phyloP scores from a whole-genome alignment of 768 basidiomycete species.

The Favolaschia claudopus region DNA sequence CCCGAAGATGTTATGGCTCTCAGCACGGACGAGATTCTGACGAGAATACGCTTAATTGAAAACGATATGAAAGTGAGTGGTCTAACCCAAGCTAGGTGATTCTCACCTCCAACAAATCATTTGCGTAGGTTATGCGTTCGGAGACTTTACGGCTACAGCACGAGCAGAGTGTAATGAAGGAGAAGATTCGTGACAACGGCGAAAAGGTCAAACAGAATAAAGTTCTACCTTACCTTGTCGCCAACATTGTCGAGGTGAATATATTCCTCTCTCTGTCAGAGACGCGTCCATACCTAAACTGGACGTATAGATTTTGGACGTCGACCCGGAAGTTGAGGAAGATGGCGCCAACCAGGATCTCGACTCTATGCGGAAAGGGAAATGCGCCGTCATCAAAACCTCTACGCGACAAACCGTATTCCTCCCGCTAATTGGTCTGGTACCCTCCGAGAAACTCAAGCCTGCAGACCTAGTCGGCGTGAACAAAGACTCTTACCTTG shows the following conservation, averaged over 20 bases:
- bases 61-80: conserved; percentile 89
- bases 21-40: conserved; percentile 85
- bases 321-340: conserved; percentile 92
- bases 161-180: conserved; percentile 95
- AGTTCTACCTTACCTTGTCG: conserved; percentile 96
- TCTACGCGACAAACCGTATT: conserved; percentile 99
- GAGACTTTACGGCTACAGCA: conserved; percentile 92
- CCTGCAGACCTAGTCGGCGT: conserved; percentile 97
- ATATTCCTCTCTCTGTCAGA: not conserved
- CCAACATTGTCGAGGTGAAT: conserved; percentile 94
- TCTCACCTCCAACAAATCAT: too few relatives aligned
- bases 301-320: conserved; percentile 81
- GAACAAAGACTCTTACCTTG: conserved; percentile 98
- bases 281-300: conserved; percentile 11
- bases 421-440: conserved; percentile 96
- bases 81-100: not conserved
- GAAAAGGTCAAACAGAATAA: conserved; percentile 99
- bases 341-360: conserved; percentile 96
- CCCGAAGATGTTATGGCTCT: conserved; percentile 85
- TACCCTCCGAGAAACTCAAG: conserved; percentile 87
- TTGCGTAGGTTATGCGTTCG: conserved; percentile 91
- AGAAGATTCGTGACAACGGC: conserved; percentile 97
- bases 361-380: conserved; percentile 95
- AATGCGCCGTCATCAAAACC: conserved; percentile 99
- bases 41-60: conserved; percentile 91